Evolutionary conservation across 1,139 yeast species (phyloP), one percentile per base, ranked within the genome.

Genomic region (Kazachstania sp.): DNA sequence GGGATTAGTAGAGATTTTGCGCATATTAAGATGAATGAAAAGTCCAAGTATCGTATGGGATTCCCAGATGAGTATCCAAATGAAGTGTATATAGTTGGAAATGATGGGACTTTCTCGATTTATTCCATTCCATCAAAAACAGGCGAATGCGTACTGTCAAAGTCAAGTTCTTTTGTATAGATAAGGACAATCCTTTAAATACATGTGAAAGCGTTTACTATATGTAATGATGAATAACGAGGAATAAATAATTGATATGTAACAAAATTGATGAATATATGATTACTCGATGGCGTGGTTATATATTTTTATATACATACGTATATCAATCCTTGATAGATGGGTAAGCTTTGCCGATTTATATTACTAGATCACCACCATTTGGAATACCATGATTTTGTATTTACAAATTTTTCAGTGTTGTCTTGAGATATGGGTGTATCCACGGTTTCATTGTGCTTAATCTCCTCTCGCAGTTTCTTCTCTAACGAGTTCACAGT

Each of bases 61-160:
- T 63, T 64, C 36, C 65, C 67, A 3, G 60, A 59, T 40, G 67
- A 63, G 37, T 58, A 57, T 44, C 53, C 58, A 6, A 55, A 57
- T 29, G 57, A 58, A 36, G 49, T 63, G 1, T 61, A 62, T 39
- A 47, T 63, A 18, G 61, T 63, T 13, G 55, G 62, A 2, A 56
- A 58, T 45, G 61, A 61, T 42, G 66, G 64, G 1, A 52, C 47
- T 16, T 59, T 63, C 35, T 48, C 48, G 11, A 58, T 60, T 6
- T 64, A 58, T 46, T 51, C 60, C 1, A 44, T 64, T 15, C 66
- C 67, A 11, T 45, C 58, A 1, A 46, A 43, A n/a, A 50, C 57
- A 13, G 66, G 64, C 3, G 54, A 51, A 39, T 64, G 67, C 45
- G 56, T 59, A 13, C 45, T 64, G 40, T 51, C 59, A 4, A 63